Evolutionary conservation across 1,284 basidiomycete species (phyloP).

Genomic region (Mycosarcoma maydis): DNA sequence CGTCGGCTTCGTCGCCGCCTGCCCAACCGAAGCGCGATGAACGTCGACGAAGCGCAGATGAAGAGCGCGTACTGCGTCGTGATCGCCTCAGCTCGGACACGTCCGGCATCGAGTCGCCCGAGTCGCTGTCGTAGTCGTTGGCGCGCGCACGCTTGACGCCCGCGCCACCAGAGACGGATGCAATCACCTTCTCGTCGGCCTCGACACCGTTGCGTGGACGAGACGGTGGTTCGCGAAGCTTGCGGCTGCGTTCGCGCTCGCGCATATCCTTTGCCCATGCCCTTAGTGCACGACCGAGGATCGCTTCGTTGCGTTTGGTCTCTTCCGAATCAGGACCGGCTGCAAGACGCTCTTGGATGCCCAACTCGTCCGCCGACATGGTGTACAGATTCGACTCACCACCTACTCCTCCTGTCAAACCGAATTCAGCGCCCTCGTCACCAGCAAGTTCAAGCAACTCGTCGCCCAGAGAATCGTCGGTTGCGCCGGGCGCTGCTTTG

Average conservation of each 20-base stretch:
- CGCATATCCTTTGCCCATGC: constrained; percentile 43
- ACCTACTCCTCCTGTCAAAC: constrained; percentile 3
- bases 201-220: constrained; percentile 2
- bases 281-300: constrained; percentile 29
- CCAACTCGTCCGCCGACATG: constrained; percentile 50
- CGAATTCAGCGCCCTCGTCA: constrained; percentile 24
- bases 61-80: constrained; percentile 13
- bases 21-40: constrained; percentile 21
- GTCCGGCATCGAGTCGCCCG: constrained; percentile 31
- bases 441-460: constrained; percentile 55
- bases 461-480: constrained; percentile 38
- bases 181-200: constrained; percentile 6
- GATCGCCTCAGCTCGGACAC: constrained; percentile 8
- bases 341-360: constrained; percentile 30
- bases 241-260: constrained; percentile 31
- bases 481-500: constrained; percentile 9
- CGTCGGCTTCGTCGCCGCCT: background rate
- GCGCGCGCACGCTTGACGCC: constrained; percentile 15
- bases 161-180: background rate
- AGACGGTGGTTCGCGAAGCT: constrained; percentile 19
- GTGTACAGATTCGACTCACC: constrained; percentile 29
- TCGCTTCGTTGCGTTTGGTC: constrained; percentile 22
- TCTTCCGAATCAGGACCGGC: constrained; percentile 33
- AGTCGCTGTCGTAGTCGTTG: constrained; percentile 43
- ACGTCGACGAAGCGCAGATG: constrained; percentile 18